These are phyloP conservation scores for Ogataea pilisensis DNA, from an alignment of 805 yeast species.

Conservation along the genomic window DNA sequence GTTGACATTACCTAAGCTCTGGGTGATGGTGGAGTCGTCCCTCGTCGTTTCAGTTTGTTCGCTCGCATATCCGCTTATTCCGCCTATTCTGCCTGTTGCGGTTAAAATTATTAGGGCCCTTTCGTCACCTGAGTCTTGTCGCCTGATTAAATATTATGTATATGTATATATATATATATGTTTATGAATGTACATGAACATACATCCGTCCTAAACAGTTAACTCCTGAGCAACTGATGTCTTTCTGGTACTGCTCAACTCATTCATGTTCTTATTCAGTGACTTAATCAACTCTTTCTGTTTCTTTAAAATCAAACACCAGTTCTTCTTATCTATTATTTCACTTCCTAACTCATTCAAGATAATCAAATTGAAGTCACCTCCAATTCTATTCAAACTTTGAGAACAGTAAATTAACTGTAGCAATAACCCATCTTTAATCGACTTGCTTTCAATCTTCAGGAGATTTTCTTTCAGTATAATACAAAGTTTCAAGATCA, in stretches of 20 bases:
- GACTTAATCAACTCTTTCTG: slow-evolving; percentile 36
- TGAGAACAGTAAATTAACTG: slow-evolving; percentile 90
- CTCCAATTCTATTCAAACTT: slow-evolving; percentile 67
- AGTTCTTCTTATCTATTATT: slow-evolving; percentile 34
- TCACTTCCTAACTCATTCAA: slow-evolving; percentile 33
- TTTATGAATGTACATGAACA: too few relatives aligned
- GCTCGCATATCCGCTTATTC: too few relatives aligned
- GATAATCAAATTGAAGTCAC: slow-evolving; percentile 61
- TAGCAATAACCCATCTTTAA: slow-evolving; percentile 63
- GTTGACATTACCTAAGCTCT: too few relatives aligned
- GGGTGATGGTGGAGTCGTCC: too few relatives aligned
- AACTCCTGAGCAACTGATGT: background rate
- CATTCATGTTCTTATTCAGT: slow-evolving; percentile 7
- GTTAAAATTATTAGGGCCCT: too few relatives aligned
- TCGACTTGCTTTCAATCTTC: slow-evolving; percentile 33
- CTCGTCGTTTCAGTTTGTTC: too few relatives aligned
- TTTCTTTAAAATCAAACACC: slow-evolving; percentile 40
- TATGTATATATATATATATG: too few relatives aligned
- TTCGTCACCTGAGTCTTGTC: too few relatives aligned
- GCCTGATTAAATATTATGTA: too few relatives aligned
- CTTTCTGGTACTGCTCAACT: background rate
- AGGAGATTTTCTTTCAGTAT: slow-evolving; percentile 31
- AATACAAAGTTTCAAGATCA: slow-evolving; percentile 29
- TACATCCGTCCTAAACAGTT: background rate
- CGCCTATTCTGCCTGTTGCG: too few relatives aligned